A percentile compares a stretch with the other conserved stretches of the same genome.
These are phyloP conservation scores for Abortiporus biennis DNA, from an alignment of 1,284 basidiomycete genomes.

Conservation along the genomic window DNA sequence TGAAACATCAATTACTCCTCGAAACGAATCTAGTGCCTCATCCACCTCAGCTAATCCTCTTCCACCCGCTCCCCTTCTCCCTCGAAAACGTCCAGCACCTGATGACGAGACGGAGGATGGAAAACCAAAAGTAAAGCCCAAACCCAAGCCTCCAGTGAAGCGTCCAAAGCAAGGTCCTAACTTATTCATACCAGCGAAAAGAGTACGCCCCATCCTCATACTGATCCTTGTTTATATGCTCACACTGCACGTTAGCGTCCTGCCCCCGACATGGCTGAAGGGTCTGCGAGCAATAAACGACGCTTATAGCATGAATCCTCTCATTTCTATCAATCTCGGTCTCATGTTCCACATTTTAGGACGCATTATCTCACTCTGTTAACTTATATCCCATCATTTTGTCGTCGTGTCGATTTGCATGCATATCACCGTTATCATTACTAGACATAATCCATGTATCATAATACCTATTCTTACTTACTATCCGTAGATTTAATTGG, in stretches of 20 bases:
- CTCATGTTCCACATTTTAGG: too few species aligned
- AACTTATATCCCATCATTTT: neutral
- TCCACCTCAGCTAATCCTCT: slow-evolving; percentile 9
- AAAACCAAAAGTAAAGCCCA: slow-evolving; percentile 10
- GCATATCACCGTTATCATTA: neutral
- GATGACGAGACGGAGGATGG: slow-evolving; percentile 10
- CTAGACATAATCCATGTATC: neutral
- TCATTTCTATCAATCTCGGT: too few species aligned
- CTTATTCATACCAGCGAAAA: slow-evolving; percentile 27
- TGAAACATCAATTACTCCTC: neutral
- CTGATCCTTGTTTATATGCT: neutral
- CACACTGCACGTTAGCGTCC: neutral
- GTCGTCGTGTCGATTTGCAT: neutral
- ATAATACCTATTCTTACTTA: neutral
- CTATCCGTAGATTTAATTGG: slow-evolving; percentile 46
- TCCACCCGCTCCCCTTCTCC: neutral
- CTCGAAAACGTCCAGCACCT: slow-evolving; percentile 15
- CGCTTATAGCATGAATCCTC: too few species aligned
- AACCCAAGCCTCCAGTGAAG: slow-evolving; percentile 16
- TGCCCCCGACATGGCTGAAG: neutral
- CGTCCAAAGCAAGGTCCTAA: slow-evolving; percentile 22
- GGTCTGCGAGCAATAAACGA: neutral
- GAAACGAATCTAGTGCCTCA: slow-evolving; percentile 6
- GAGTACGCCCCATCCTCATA: slow-evolving; percentile 5
- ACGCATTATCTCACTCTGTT: too few species aligned